A percentile compares a stretch with the other conserved stretches of the same genome.
Evolutionary conservation across 2,329 filamentous ascomycete genomes (phyloP).

Genomic region (Neopestalotiopsis sp.): DNA sequence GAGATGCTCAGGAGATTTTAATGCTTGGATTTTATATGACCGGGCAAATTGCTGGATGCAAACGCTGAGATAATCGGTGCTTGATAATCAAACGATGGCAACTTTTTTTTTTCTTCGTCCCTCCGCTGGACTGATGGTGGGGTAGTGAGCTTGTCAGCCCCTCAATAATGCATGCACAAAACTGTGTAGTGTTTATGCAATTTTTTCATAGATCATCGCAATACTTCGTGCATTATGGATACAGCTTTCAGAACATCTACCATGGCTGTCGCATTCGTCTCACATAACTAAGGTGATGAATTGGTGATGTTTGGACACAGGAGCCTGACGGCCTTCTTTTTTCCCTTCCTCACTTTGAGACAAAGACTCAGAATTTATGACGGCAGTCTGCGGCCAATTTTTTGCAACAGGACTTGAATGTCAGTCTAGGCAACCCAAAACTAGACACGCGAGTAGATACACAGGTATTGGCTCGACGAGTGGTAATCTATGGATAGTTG

Average conservation of each 20-base stretch:
- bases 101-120: conserved; percentile 12
- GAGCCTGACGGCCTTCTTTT: too few species aligned
- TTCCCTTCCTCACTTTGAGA: too few species aligned
- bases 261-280: too few species aligned
- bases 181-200: not conserved
- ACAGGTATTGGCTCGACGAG: too few species aligned
- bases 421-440: too few species aligned
- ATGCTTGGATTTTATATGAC: not conserved
- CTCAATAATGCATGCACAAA: conserved; percentile 13
- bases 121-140: conserved; percentile 15
- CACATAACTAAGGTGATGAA: too few species aligned
- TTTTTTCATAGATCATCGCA: not conserved
- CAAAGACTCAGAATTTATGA: too few species aligned
- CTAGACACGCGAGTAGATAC: too few species aligned
- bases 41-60: not conserved
- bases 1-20: not conserved
- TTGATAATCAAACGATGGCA: conserved; percentile 18
- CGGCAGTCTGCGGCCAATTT: too few species aligned
- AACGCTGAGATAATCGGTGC: conserved; percentile 6
- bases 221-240: not conserved
- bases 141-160: conserved; percentile 5
- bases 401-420: too few species aligned
- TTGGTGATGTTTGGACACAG: too few species aligned
- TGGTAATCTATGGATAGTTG: not conserved
- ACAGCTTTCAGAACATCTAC: not conserved